Base-by-base conservation (phyloP, 225 moss, liverwort and hornwort genomes). In the Lunularia cruciata region DNA sequence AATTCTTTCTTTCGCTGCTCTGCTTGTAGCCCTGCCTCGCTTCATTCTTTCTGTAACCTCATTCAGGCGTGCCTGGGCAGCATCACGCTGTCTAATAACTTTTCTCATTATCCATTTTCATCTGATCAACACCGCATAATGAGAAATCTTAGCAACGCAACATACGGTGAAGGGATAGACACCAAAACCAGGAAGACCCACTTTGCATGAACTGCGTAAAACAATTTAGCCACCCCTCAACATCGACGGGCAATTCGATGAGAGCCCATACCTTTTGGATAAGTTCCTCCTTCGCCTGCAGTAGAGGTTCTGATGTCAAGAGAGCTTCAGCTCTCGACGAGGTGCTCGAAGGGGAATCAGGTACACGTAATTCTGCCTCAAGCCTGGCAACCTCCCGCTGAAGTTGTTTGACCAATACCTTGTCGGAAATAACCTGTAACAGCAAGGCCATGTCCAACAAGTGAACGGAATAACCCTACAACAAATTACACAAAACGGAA, bases 381-480 rank as follows among this genome's bases (percentile, higher is more conserved):
- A 98, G 86, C 73, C 98, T 85, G 10, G 98, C 98, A 49, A 98
- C 93, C 78, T 98, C 98, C 63, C 84, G 87, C 35, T 98, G 93
- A 3, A 98, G 56, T 54, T 98, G 98, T 68, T 89, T 98, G 53
- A 98, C 98, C 75, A 93, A 39, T 0, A 89, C 86, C 75, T 98
- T 98, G 52, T 98, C 98, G 28, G 93, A 93, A 43, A 98, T 86
- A 78, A 98, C 89, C 94, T 95, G 81, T 30, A 69, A 15, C 34
- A 22, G 42, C 19, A 22, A 39, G 39, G 19, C 43, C 43, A 43
- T 43, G 12, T 16, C 1, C 11, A 16, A 43, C 43, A 16, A 11
- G 16, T 43, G 12, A 43, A 16, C 7, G 40, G 40, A 49, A 49
- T 49, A 2, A 19, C 3, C 14, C 11, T 33, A 0, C 2, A 57